Percentiles rank a stretch among this genome's conserved stretches.
Evolutionary conservation across 2,329 filamentous ascomycete species (phyloP).

Genomic region (Phialophora chinensis): DNA sequence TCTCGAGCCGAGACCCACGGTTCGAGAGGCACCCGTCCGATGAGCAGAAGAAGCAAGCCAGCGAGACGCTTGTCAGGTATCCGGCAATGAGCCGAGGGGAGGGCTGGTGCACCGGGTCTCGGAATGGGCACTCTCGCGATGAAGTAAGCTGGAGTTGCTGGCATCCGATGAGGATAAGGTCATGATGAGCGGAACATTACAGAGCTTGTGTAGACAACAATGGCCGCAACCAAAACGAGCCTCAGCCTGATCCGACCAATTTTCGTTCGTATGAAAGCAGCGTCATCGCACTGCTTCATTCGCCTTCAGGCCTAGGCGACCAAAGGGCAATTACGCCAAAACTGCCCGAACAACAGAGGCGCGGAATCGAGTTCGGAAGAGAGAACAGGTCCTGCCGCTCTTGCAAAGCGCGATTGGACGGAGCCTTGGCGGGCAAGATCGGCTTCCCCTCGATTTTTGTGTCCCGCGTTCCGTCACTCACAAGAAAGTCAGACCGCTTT

Average conservation of each 20-base stretch:
- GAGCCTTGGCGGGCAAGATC: slow-evolving; percentile 13
- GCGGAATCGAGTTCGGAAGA: slow-evolving; percentile 10
- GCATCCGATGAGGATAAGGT: slow-evolving; percentile 14
- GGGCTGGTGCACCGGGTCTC: neutral
- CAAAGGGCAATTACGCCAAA: neutral
- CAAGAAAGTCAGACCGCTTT: slow-evolving; percentile 27
- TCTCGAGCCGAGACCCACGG: neutral
- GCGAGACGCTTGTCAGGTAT: slow-evolving; percentile 2
- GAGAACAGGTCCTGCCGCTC: neutral
- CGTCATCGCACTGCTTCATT: slow-evolving; percentile 9
- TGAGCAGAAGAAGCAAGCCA: neutral
- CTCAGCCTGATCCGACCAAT: slow-evolving; percentile 34
- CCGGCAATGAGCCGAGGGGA: slow-evolving; percentile 5
- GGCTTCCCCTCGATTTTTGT: slow-evolving; percentile 18
- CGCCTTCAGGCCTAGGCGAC: neutral
- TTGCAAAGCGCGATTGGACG: neutral
- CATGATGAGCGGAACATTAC: slow-evolving; percentile 12
- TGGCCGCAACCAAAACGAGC: neutral
- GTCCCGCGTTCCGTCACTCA: slow-evolving; percentile 14
- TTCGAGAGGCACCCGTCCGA: neutral
- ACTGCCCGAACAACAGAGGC: slow-evolving; percentile 1
- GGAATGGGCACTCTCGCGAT: neutral
- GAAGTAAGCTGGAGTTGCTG: neutral
- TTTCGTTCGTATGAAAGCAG: slow-evolving; percentile 24
- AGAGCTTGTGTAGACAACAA: slow-evolving; percentile 6